Base-by-base conservation (phyloP, 768 basidiomycete genomes). In the Leccinellum albellum region DNA sequence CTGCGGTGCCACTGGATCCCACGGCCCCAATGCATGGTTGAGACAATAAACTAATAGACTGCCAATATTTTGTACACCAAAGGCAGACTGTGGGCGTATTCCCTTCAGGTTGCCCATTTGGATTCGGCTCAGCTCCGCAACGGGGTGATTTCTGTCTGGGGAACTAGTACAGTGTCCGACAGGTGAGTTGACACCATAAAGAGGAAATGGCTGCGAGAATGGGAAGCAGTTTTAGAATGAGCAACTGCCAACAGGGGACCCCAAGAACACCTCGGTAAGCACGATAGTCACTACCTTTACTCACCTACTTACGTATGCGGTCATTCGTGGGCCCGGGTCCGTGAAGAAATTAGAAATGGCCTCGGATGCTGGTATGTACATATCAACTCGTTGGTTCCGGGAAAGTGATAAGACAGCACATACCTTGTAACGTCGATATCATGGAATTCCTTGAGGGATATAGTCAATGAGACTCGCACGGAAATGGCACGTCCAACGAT, bases 21-120 rank as follows among this genome's bases (percentile, higher is more conserved):
- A 73, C 69, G 8, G 76, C 74, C 9, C 77, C n/a, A n/a, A n/a
- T n/a, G n/a, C n/a, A n/a, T n/a, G 1, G 81, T 78, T 61, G 75
- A 76, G 46, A 76, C 73, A 12, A 82, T 80, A 0, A 58, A 63
- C 81, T 23, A n/a, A n/a, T n/a, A n/a, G n/a, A n/a, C n/a, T n/a
- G n/a, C n/a, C n/a, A n/a, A n/a, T n/a, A n/a, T n/a, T n/a, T n/a
- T n/a, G n/a, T 71, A 83, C 73, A 73, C 77, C 53, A 78, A 80
- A 63, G 81, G 83, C 4, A 74, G 79, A 61, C 83, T 84, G 65
- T 79, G 71, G 57, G 77, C 66, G 4, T 21, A 45, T 40, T 58
- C 23, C 31, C 17, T 15, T 6, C 44, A 29, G 26, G 26, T 14
- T 40, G n/a, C n/a, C 28, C 23, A n/a, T 21, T 50, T 50, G 21